phyloP scores from a whole-genome alignment of 805 yeast species.

The Myxozyma vanderwaltii region DNA sequence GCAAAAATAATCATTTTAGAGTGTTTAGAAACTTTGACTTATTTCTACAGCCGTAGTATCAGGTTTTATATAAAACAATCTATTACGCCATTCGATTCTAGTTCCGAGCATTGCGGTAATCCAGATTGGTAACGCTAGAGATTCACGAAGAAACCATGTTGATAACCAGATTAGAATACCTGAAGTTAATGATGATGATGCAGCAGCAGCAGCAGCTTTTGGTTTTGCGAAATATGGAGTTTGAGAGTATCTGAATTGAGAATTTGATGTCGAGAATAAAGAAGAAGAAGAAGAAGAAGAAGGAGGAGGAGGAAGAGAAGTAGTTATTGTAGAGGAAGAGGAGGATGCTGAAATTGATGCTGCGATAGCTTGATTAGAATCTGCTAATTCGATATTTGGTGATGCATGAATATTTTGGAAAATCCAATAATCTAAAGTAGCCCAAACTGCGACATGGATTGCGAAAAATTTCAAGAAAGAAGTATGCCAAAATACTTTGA shows the following conservation, averaged over 20 bases:
- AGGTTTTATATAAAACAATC: slow-evolving; percentile 68
- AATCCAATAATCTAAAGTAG: slow-evolving; percentile 62
- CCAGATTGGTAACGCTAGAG: slow-evolving; percentile 84
- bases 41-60: slow-evolving; percentile 77
- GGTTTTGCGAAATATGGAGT: slow-evolving; percentile 39
- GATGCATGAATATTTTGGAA: slow-evolving; percentile 48
- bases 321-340: slow-evolving; percentile 3
- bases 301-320: no score
- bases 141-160: slow-evolving; percentile 70
- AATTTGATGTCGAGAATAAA: slow-evolving; percentile 32
- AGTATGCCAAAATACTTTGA: slow-evolving; percentile 51
- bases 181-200: no score
- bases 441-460: slow-evolving; percentile 66
- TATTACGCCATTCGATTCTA: slow-evolving; percentile 65
- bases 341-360: slow-evolving; percentile 12
- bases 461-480: slow-evolving; percentile 47
- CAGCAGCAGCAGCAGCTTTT: slow-evolving; percentile 8
- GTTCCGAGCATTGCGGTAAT: slow-evolving; percentile 75
- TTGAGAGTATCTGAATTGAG: slow-evolving; percentile 37
- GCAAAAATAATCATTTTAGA: no score
- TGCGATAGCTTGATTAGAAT: slow-evolving; percentile 20
- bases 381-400: slow-evolving; percentile 36
- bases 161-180: slow-evolving; percentile 44
- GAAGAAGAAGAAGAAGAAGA: no score
- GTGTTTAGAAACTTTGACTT: background rate